phyloP scores from a whole-genome alignment of 192 early-diverging fungal genomes.

The Cetraspora pellucida region DNA sequence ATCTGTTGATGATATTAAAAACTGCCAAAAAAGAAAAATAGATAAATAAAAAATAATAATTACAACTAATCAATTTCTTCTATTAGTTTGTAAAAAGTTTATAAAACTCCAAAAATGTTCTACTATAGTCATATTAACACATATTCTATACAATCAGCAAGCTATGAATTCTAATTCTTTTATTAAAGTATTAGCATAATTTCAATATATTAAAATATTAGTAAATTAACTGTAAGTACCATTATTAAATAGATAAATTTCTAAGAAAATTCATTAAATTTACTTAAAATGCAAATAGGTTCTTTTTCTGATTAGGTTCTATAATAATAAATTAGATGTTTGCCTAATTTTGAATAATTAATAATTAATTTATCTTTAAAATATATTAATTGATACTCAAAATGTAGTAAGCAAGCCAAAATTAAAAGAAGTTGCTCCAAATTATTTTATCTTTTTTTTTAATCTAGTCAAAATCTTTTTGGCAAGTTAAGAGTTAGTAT shows the following conservation, averaged over 20 bases:
- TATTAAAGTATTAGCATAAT: neutral
- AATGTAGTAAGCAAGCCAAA: conserved; percentile 10
- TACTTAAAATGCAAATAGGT: neutral
- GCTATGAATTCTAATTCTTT: conserved; percentile 9
- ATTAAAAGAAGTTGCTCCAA: neutral
- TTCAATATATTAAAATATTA: conserved; percentile 7
- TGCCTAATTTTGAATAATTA: conserved; percentile 14
- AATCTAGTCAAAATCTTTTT: neutral
- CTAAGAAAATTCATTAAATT: conserved; percentile 7
- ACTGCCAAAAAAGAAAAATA: no score
- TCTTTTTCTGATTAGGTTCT: neutral
- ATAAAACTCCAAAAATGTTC: neutral
- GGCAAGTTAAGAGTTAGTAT: neutral
- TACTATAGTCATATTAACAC: conserved; percentile 2
- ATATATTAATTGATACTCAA: conserved; percentile 1
- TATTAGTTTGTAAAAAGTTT: no score
- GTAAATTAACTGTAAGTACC: conserved; percentile 3
- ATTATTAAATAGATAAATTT: conserved; percentile 17
- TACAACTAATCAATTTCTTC: no score
- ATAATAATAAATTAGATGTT: conserved; percentile 16
- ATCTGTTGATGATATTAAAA: no score
- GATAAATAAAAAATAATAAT: no score
- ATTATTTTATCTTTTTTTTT: neutral
- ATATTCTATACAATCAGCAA: neutral
- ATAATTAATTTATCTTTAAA: neutral